Evolutionary conservation across 2,329 filamentous ascomycete genomes (phyloP), one percentile per base, ranked within the genome.

Genomic region (Paraphaeosphaeria minitans): DNA sequence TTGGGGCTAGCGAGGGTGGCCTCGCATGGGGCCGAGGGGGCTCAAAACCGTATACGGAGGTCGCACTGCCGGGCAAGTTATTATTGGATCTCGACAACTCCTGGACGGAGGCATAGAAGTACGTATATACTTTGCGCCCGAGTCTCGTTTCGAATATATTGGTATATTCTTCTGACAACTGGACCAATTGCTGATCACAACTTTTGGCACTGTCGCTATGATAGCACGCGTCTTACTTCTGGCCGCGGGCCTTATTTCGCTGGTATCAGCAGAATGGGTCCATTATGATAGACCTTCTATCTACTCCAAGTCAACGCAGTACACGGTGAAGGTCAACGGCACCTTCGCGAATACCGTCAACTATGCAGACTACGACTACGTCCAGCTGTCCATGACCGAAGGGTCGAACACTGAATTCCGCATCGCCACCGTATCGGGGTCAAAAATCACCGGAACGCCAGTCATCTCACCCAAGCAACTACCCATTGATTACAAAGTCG

Each of bases 311-410:
- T 58, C 56, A 8, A 42, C 42, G 8, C 50, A 49, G 24, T 55
- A 58, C n/a, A 43, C 56, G 2, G n/a, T 58, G 2, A 55, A 58
- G 9, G 37, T 58, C 33, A 55, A 58, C 35, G 56, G 56, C 31
- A 55, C 51, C 3, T 27, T 41, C 45, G 56, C 56, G 5, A 49
- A 55, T 10, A 55, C 45, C 16, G 45, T 58, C 33, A 54, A 45
- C 37, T 54, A 47, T 33, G 13, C 21, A 31, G 27, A 50, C 24
- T 53, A 57, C 49, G 55, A 60, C 31, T 60, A 60, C 45, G 54
- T 56, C 21, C 55, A 60, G 16, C 21, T 60, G 7, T 49, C 48
- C 21, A 54, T 57, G 48, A 50, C 29, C 6, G 54, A 56, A 43
- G 58, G 58, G 21, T 27, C 31, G 8, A 19, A 19, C n/a, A 56